Base-by-base conservation (phyloP, 2,329 filamentous ascomycete genomes). In the Huntiella abstrusa region DNA sequence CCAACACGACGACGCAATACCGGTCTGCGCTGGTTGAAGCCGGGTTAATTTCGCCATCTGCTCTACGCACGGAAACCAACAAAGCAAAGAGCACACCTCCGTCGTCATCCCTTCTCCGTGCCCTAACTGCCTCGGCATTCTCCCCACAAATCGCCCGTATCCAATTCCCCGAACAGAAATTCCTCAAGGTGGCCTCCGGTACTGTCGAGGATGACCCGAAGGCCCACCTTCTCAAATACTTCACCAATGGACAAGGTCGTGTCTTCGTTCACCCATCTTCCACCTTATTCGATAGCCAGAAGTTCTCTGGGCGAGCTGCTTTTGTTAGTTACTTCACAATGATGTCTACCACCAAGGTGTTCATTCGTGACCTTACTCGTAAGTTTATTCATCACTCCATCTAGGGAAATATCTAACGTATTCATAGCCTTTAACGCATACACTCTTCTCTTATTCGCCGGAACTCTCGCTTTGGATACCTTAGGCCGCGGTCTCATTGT, bases 161-260 rank as follows among this genome's bases (percentile, higher is more conserved):
- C 57, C 80, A 86, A 53, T 84, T 95, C 54, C 91, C 91, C 0
- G 85, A 94, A 63, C 93, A 93, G 66, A 96, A 95, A 61, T 98
- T 92, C 60, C 83, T 83, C 10, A 77, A 79, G 33, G 85, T 83
- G 2, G 75, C 92, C 52, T 83, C 84, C 1, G 91, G 91, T 5
- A 84, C 91, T 0, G 83, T 96, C 1, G 88, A 91, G 59, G 69
- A 95, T 5, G 91, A 98, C 57, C 88, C 88, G 0, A 88, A 96
- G 61, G 88, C 88, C 4, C 73, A 78, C 45, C 83, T 81, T 3
- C 95, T 98, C 62, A 91, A 86, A 59, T 98, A 87, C 64, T 96
- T 85, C 62, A 84, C 82, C 53, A 79, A 83, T 56, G 82, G 86
- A 54, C 83, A 81, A 53, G 83, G 81, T 0, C 73, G 91, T 5